Percentiles rank a stretch among this genome's conserved stretches.
These are phyloP conservation scores for Suillus weaverae DNA, from an alignment of 768 basidiomycete genomes.

Conservation along the genomic window DNA sequence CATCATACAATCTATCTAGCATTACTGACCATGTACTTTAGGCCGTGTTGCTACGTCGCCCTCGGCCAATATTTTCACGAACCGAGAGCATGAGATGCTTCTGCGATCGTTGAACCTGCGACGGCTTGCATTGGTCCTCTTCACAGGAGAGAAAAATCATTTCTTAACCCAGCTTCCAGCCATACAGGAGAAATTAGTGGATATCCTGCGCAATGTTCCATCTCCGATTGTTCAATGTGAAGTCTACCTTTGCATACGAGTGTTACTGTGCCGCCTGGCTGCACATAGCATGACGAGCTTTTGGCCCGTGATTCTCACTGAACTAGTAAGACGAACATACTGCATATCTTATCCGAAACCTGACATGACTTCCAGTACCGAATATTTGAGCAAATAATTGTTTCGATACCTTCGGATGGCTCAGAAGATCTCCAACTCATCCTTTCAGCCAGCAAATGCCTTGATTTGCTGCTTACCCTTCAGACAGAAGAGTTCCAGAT, in stretches of 20 bases:
- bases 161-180: conserved; percentile 86
- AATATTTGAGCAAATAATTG: conserved; percentile 81
- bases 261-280: conserved; percentile 86
- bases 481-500: conserved; percentile 99
- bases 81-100: conserved; percentile 91
- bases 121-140: conserved; percentile 82
- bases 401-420: conserved; percentile 69
- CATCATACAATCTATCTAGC: conserved; percentile 30
- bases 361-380: conserved; percentile 59
- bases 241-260: conserved; percentile 90
- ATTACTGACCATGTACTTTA: conserved; percentile 35
- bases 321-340: conserved; percentile 57
- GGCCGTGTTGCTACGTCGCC: conserved; percentile 82
- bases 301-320: conserved; percentile 94
- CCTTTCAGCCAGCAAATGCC: conserved; percentile 88
- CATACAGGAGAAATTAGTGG: conserved; percentile 97
- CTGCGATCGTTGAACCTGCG: conserved; percentile 84
- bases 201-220: conserved; percentile 77
- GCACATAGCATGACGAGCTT: conserved; percentile 91
- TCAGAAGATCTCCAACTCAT: conserved; percentile 84
- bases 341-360: conserved; percentile 1
- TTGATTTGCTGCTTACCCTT: conserved; percentile 88
- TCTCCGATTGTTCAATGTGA: conserved; percentile 89
- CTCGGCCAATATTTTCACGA: conserved; percentile 95
- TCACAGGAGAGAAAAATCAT: conserved; percentile 87